These are phyloP conservation scores for Huntiella savannae DNA, from an alignment of 2,329 filamentous ascomycete genomes.

Conservation along the genomic window DNA sequence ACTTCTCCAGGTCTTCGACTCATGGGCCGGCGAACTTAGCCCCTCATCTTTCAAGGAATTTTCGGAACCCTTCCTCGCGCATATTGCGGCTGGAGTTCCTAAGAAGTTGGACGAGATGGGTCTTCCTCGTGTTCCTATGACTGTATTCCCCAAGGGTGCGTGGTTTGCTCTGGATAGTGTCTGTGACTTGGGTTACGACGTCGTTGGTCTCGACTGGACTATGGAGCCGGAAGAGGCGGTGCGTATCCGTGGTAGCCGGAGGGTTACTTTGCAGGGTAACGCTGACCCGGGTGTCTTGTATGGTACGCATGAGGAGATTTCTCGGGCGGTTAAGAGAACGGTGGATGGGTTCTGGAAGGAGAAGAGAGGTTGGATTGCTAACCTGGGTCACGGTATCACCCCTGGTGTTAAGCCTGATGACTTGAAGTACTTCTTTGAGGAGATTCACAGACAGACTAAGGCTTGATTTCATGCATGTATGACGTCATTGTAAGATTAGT, in stretches of 20 bases:
- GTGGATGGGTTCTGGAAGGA: constrained; percentile 62
- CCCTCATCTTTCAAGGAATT: constrained; percentile 70
- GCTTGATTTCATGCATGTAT: constrained; percentile 14
- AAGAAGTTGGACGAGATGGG: constrained; percentile 53
- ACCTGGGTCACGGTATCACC: constrained; percentile 93
- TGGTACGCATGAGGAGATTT: constrained; percentile 64
- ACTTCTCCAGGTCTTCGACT: constrained; percentile 94
- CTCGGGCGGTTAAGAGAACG: constrained; percentile 65
- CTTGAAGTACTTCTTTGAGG: constrained; percentile 81
- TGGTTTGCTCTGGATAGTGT: constrained; percentile 85
- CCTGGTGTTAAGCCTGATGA: constrained; percentile 88
- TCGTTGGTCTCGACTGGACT: constrained; percentile 88
- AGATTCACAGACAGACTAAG: constrained; percentile 57
- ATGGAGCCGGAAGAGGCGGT: constrained; percentile 75
- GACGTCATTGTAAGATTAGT: background rate
- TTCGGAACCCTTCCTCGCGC: constrained; percentile 65
- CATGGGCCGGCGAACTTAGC: constrained; percentile 88
- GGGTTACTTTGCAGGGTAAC: constrained; percentile 75
- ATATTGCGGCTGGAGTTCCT: constrained; percentile 70
- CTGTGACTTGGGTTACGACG: constrained; percentile 77
- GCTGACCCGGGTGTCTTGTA: constrained; percentile 89
- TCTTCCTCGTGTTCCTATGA: constrained; percentile 76
- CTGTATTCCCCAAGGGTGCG: constrained; percentile 92
- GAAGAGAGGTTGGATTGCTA: constrained; percentile 86
- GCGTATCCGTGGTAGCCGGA: constrained; percentile 55